These are phyloP conservation scores for Phytopythium sindhum DNA, from an alignment of 352 stramenopile genomes.

Conservation along the genomic window DNA sequence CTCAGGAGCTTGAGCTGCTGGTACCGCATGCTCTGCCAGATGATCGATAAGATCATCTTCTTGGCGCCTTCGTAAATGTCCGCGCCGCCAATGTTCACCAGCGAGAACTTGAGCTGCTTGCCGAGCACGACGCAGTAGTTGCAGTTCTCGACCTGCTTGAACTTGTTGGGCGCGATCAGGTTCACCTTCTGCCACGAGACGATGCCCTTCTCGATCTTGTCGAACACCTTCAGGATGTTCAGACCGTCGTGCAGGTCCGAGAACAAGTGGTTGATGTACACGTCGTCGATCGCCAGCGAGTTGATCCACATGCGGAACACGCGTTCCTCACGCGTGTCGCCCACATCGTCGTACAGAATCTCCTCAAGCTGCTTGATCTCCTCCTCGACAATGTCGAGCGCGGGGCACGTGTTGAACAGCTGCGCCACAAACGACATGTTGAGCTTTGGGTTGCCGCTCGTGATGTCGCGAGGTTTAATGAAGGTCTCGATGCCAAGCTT, in stretches of 20 bases:
- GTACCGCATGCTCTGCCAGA: slow-evolving; percentile 94
- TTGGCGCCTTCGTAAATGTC: slow-evolving; percentile 92
- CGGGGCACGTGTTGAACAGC: slow-evolving; percentile 91
- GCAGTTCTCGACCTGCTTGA: slow-evolving; percentile 88
- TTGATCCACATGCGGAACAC: slow-evolving; percentile 94
- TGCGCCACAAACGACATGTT: slow-evolving; percentile 90
- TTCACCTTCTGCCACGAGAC: slow-evolving; percentile 90
- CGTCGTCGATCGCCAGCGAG: slow-evolving; percentile 85
- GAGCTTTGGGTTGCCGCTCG: slow-evolving; percentile 90
- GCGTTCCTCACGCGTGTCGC: slow-evolving; percentile 84
- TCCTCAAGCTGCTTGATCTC: slow-evolving; percentile 86
- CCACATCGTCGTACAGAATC: slow-evolving; percentile 83
- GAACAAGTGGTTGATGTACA: slow-evolving; percentile 91
- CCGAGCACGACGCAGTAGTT: slow-evolving; percentile 88
- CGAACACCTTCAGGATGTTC: slow-evolving; percentile 87
- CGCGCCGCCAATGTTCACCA: slow-evolving; percentile 89
- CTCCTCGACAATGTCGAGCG: slow-evolving; percentile 77
- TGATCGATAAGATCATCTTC: slow-evolving; percentile 92
- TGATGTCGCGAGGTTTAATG: slow-evolving; percentile 91
- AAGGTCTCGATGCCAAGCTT: slow-evolving; percentile 87
- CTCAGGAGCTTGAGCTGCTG: slow-evolving; percentile 87
- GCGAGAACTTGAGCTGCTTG: slow-evolving; percentile 86
- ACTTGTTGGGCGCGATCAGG: slow-evolving; percentile 86
- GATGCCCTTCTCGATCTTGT: slow-evolving; percentile 88
- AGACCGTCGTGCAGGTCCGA: slow-evolving; percentile 86